These are phyloP conservation scores for Hypoxylon sp. DNA, from an alignment of 2,329 filamentous ascomycete genomes.

Conservation along the genomic window DNA sequence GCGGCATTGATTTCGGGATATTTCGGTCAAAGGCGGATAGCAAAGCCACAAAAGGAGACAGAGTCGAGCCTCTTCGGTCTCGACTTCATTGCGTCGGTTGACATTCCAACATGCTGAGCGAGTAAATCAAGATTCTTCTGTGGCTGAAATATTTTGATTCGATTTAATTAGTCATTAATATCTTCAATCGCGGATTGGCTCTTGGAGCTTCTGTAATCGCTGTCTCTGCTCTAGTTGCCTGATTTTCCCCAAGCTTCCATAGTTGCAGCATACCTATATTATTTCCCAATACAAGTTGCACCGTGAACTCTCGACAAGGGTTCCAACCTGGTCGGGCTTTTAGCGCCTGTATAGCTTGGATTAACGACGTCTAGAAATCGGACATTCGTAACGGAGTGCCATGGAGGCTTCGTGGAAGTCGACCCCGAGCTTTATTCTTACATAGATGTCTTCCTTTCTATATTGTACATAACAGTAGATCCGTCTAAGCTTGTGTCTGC, in stretches of 20 bases:
- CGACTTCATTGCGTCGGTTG: not conserved
- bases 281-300: not conserved
- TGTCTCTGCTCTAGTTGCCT: not conserved
- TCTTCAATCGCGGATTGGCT: not conserved
- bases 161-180: not conserved
- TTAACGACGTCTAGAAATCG: not conserved
- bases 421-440: not conserved
- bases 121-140: not conserved
- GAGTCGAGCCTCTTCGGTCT: not conserved
- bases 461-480: not conserved
- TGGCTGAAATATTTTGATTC: not conserved
- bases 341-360: not conserved
- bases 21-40: not conserved
- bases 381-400: not conserved
- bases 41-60: not conserved
- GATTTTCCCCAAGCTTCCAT: not conserved
- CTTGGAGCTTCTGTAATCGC: not conserved
- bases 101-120: not conserved
- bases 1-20: not conserved
- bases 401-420: not conserved
- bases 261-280: not conserved
- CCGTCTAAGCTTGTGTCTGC: slow-evolving; percentile 11
- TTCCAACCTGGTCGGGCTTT: not conserved
- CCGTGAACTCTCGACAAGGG: not conserved
- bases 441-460: not conserved